phyloP scores from a whole-genome alignment of 805 yeast species.

The Huiozyma sinensis region DNA sequence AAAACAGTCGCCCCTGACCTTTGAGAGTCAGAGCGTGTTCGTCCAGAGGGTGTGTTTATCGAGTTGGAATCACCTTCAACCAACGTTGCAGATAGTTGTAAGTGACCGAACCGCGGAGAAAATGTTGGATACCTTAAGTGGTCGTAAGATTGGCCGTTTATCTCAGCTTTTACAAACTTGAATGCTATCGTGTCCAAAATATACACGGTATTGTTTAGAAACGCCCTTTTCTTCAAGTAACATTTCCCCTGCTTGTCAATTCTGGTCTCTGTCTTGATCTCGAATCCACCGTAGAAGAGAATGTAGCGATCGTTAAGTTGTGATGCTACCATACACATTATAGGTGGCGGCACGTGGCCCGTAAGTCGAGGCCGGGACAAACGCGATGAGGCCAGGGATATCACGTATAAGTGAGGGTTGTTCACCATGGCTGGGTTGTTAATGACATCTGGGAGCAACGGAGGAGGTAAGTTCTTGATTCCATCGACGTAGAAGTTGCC shows the following conservation, averaged over 20 bases:
- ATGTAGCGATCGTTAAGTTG: conserved; percentile 46
- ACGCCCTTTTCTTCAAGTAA: conserved; percentile 32
- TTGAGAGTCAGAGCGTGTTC: not conserved
- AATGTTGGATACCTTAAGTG: conserved; percentile 24
- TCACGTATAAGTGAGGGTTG: conserved; percentile 29
- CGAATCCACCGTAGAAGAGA: conserved; percentile 64
- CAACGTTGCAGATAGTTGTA: conserved; percentile 20
- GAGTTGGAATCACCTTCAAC: not conserved
- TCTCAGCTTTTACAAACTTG: conserved; percentile 38
- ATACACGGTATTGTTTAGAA: conserved; percentile 44
- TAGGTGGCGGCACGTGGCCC: conserved; percentile 42
- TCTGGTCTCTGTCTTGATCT: conserved; percentile 28
- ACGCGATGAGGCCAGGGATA: conserved; percentile 33
- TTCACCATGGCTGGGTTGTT: conserved; percentile 34
- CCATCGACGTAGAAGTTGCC: conserved; percentile 31
- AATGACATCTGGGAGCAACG: conserved; percentile 33
- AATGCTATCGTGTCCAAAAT: conserved; percentile 44
- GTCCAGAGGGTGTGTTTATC: not conserved
- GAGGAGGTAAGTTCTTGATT: conserved; percentile 35
- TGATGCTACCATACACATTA: conserved; percentile 39
- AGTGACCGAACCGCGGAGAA: conserved; percentile 33
- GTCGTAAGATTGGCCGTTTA: conserved; percentile 27
- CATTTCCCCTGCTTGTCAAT: conserved; percentile 27
- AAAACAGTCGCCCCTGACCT: not conserved
- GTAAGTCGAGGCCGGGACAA: conserved; percentile 24